Base-by-base conservation (phyloP, 768 basidiomycete genomes). In the Termitomyces sp. region DNA sequence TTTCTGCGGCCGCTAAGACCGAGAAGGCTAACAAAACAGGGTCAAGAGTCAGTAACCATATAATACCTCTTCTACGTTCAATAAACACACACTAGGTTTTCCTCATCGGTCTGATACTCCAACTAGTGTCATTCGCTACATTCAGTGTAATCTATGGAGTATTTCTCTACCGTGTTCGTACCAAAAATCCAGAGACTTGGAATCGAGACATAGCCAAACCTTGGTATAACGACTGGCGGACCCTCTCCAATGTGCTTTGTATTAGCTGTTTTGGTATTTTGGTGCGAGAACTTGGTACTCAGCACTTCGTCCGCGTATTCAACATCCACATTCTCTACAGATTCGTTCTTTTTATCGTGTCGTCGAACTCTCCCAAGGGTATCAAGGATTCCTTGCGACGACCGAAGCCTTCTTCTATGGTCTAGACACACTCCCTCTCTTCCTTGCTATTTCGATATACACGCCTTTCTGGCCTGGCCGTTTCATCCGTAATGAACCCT, bases 341-440 rank as follows among this genome's bases (percentile, higher is more conserved):
- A 77, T 88, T 61, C 88, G 89, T 57, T 89, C 85, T 41, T 69
- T 77, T 2, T 91, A 84, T 73, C 73, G 79, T 67, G 77, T 78
- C 12, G 73, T 78, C 18, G 88, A 91, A 63, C 76, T 84, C 31
- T 80, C 82, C 3, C 73, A 88, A 69, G 89, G 89, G n/a, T 88
- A 74, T 68, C 59, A 69, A 24, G 86, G 86, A 3, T 72, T 74
- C 39, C 76, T 90, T 20, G 77, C 82, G 6, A 84, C 77, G 2
- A 79, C 78, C 4, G 87, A 90, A 68, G 69, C 66, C 3, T 82
- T 78, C 63, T 89, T 91, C 69, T 91, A 89, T 66, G 81, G 72
- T 1, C 74, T 90, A 41, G 75, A 92, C 67, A 81, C 86, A 0
- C 74, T 89, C 5, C 88, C 88, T 8, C 75, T 89, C 8, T 78